These are phyloP conservation scores for Aspergillus latus DNA, from an alignment of 2,329 filamentous ascomycete species.

Conservation along the genomic window DNA sequence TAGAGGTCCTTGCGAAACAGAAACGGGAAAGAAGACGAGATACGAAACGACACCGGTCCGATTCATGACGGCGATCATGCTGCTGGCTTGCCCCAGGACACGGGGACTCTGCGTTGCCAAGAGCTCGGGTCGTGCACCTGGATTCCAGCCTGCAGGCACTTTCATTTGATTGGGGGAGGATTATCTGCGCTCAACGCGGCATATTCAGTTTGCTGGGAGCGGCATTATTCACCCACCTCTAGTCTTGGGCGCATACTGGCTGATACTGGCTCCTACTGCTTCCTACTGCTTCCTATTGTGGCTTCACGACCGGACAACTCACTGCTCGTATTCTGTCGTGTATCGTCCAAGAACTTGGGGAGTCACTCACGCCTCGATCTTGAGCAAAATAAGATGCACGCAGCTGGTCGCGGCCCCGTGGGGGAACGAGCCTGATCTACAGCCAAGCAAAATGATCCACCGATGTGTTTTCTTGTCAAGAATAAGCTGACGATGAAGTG, in stretches of 20 bases:
- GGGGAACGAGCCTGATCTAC: conserved; percentile 4
- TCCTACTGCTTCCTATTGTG: too few relatives aligned
- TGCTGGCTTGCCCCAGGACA: neutral
- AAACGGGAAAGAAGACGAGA: neutral
- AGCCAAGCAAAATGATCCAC: conserved; percentile 12
- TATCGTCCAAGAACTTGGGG: neutral
- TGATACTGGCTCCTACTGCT: too few relatives aligned
- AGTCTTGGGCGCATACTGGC: too few relatives aligned
- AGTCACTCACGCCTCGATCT: too few relatives aligned
- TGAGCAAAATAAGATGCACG: neutral
- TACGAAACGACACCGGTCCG: neutral
- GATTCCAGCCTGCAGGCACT: conserved; percentile 3
- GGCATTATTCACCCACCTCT: too few relatives aligned
- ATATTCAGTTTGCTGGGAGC: neutral
- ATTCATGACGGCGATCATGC: conserved; percentile 11
- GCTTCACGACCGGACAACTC: neutral
- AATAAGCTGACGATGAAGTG: conserved; percentile 1
- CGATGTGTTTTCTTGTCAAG: conserved; percentile 16
- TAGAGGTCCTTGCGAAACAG: neutral
- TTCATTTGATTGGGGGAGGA: neutral
- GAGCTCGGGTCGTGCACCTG: neutral
- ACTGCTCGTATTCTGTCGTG: conserved; percentile 1
- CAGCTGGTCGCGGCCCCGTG: neutral
- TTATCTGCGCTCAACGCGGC: conserved; percentile 10
- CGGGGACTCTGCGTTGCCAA: neutral